A percentile compares a stretch with the other conserved stretches of the same genome.
These are phyloP conservation scores for Aspergillus leporis DNA, from an alignment of 495 filamentous ascomycete species.

Conservation along the genomic window DNA sequence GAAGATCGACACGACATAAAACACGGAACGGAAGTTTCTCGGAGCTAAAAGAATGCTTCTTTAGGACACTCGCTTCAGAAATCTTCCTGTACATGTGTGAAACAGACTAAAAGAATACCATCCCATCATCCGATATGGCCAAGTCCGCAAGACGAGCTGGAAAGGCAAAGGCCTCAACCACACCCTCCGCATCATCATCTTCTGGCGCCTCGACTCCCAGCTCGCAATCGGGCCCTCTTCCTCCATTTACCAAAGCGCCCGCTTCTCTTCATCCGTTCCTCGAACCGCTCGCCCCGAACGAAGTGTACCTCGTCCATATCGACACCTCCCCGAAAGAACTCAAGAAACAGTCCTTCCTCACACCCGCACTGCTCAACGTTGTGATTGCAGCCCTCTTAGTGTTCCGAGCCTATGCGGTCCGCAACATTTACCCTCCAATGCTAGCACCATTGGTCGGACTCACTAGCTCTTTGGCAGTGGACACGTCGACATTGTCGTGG, in stretches of 20 bases:
- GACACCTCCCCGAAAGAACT: conserved; percentile 61
- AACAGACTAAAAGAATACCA: conserved; percentile 4
- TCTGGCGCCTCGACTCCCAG: conserved; percentile 40
- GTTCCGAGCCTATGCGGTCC: conserved; percentile 59
- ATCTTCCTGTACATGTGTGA: background rate
- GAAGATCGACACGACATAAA: background rate
- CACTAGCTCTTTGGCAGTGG: conserved; percentile 56
- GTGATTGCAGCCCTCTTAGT: conserved; percentile 57
- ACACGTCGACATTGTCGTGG: conserved; percentile 52
- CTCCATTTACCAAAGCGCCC: conserved; percentile 65
- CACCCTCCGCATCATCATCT: conserved; percentile 22
- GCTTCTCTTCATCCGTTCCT: conserved; percentile 60
- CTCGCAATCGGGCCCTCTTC: conserved; percentile 44
- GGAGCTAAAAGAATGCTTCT: background rate
- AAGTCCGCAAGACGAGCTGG: conserved; percentile 39
- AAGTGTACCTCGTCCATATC: conserved; percentile 79
- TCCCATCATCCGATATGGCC: conserved; percentile 29
- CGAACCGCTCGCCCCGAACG: conserved; percentile 55
- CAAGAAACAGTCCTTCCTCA: conserved; percentile 75
- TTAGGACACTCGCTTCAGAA: background rate
- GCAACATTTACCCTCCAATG: conserved; percentile 67
- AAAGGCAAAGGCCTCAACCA: conserved; percentile 30
- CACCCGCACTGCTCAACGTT: conserved; percentile 71
- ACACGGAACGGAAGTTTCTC: background rate
- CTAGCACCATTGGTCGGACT: conserved; percentile 60